Percentiles rank a stretch among this genome's conserved stretches.
These are phyloP conservation scores for Aspergillus aculeatus DNA, from an alignment of 2,329 filamentous ascomycete species.

Conservation along the genomic window DNA sequence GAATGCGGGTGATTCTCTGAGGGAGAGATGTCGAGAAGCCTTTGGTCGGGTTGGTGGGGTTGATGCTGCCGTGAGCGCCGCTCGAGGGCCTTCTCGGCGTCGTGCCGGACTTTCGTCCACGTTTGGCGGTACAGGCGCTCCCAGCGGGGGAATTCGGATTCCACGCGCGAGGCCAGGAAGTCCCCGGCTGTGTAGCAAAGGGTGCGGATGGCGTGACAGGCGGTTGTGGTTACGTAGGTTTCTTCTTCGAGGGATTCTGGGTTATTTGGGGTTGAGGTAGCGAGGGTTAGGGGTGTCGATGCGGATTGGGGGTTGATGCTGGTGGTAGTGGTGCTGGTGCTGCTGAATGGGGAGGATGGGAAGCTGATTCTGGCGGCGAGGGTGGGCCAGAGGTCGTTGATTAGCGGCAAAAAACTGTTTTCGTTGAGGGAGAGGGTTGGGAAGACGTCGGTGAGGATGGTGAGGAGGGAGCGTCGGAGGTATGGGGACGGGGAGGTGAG, in stretches of 20 bases:
- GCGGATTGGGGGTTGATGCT: constrained; percentile 51
- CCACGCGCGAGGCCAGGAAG: constrained; percentile 75
- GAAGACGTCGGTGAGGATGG: constrained; percentile 70
- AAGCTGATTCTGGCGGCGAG: constrained; percentile 47
- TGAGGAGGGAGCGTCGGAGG: constrained; percentile 74
- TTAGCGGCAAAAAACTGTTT: constrained; percentile 79
- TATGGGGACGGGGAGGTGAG: constrained; percentile 79
- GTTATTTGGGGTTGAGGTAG: constrained; percentile 8
- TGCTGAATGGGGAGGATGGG: constrained; percentile 37
- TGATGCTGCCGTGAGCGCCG: constrained; percentile 28
- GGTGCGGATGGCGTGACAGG: constrained; percentile 65
- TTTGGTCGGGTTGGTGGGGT: neutral
- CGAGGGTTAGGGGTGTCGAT: constrained; percentile 22
- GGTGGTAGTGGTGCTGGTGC: constrained; percentile 24
- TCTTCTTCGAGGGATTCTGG: constrained; percentile 37
- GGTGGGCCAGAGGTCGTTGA: constrained; percentile 90
- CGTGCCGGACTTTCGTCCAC: constrained; percentile 39
- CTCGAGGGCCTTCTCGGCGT: constrained; percentile 37
- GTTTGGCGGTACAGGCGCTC: constrained; percentile 40
- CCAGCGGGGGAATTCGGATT: constrained; percentile 61
- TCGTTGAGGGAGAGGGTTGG: constrained; percentile 73
- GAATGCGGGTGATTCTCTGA: too few relatives aligned
- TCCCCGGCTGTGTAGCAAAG: constrained; percentile 73
- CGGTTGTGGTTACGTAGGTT: constrained; percentile 61
- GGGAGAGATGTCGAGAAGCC: too few relatives aligned